phyloP scores from a whole-genome alignment of 768 basidiomycete species.

The Trametes cingulata region DNA sequence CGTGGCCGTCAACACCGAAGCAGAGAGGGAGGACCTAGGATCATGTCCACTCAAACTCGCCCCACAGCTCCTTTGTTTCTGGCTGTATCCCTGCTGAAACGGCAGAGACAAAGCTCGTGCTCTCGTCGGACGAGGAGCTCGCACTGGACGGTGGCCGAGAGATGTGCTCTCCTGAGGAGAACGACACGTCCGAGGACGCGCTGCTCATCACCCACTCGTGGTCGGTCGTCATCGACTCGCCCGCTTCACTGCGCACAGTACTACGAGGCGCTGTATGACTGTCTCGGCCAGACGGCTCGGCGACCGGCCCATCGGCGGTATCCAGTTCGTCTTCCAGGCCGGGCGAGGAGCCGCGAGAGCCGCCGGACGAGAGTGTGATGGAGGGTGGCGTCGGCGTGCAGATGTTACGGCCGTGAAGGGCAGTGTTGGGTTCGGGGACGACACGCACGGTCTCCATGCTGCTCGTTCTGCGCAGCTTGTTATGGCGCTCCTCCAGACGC shows the following conservation, averaged over 20 bases:
- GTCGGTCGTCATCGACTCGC: too few species aligned
- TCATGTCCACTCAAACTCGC: too few species aligned
- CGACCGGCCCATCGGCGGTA: not conserved
- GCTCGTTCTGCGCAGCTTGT: conserved; percentile 3
- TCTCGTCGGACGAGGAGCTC: not conserved
- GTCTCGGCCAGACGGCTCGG: too few species aligned
- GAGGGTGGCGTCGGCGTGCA: not conserved
- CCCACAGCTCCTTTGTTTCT: too few species aligned
- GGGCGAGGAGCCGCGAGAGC: not conserved
- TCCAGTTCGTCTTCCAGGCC: not conserved
- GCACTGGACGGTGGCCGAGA: not conserved
- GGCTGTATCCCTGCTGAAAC: not conserved
- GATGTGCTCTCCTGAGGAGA: not conserved
- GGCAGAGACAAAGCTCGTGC: not conserved
- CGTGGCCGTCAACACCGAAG: too few species aligned
- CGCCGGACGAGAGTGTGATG: not conserved
- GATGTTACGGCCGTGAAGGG: not conserved
- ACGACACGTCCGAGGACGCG: not conserved
- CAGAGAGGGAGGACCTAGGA: too few species aligned
- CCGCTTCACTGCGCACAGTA: too few species aligned
- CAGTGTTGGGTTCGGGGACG: not conserved
- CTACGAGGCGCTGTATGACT: too few species aligned
- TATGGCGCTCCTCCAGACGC: conserved; percentile 21
- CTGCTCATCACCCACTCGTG: not conserved
- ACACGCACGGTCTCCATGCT: conserved; percentile 24